Evolutionary conservation across 1,284 basidiomycete genomes (phyloP).

Genomic region (Phenoliferia sp.): DNA sequence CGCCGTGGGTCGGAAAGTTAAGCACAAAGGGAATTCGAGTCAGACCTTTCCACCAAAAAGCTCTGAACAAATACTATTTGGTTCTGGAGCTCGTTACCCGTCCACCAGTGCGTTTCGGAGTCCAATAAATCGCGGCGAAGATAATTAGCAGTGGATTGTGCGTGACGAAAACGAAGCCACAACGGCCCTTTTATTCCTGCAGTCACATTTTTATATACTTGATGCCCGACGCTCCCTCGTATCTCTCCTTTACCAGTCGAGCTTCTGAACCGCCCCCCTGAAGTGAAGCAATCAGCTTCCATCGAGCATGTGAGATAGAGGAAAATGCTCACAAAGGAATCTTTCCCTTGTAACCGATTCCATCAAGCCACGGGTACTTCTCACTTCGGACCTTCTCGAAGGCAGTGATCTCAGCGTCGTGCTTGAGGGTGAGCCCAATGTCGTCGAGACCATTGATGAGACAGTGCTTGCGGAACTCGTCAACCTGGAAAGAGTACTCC

Average conservation of each 20-base stretch:
- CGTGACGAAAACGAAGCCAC: not conserved
- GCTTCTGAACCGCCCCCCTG: not conserved
- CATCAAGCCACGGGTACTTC: conserved; percentile 89
- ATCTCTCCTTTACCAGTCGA: not conserved
- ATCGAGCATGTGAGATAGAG: not conserved
- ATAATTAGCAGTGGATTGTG: no score
- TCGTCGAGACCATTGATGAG: conserved; percentile 90
- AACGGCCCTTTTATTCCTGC: not conserved
- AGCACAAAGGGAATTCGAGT: no score
- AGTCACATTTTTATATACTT: not conserved
- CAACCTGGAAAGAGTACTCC: conserved; percentile 69
- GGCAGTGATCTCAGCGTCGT: conserved; percentile 58
- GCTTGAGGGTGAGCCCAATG: conserved; percentile 83
- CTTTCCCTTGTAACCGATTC: conserved; percentile 59
- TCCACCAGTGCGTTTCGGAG: no score
- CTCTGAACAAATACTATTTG: no score
- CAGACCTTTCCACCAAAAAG: no score
- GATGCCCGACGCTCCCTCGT: not conserved
- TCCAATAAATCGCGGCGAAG: no score
- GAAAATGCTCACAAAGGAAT: conserved; percentile 42
- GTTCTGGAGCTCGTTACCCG: no score
- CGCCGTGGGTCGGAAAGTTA: no score
- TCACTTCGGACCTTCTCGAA: conserved; percentile 74
- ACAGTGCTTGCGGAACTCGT: conserved; percentile 85
- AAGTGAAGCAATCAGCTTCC: not conserved